phyloP scores from a whole-genome alignment of 2,329 filamentous ascomycete species.

The Leptographium procerum region DNA sequence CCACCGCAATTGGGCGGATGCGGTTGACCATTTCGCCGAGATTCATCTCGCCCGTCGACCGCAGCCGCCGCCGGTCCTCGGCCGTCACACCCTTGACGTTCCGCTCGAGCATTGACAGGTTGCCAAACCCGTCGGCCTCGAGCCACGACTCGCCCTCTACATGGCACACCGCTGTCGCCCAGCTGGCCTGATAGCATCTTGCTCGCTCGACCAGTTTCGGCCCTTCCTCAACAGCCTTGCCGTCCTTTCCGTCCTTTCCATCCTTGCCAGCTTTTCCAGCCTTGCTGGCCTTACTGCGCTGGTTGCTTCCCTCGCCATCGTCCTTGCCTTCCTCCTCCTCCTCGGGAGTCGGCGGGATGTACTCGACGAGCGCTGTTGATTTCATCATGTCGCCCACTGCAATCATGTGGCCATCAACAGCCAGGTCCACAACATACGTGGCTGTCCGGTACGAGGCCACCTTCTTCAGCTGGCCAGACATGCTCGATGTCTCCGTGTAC shows the following conservation, averaged over 20 bases:
- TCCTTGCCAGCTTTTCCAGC: not conserved
- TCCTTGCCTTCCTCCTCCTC: not conserved
- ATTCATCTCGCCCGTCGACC: slow-evolving; percentile 69
- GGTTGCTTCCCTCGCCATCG: slow-evolving; percentile 26
- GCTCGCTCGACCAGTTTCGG: slow-evolving; percentile 60
- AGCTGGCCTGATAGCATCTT: slow-evolving; percentile 69
- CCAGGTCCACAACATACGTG: slow-evolving; percentile 73
- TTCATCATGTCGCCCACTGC: slow-evolving; percentile 92
- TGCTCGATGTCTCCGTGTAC: slow-evolving; percentile 45
- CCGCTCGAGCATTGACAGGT: slow-evolving; percentile 67
- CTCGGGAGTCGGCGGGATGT: slow-evolving; percentile 34
- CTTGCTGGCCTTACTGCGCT: too few relatives aligned
- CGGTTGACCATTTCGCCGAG: slow-evolving; percentile 90
- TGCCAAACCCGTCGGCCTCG: slow-evolving; percentile 77
- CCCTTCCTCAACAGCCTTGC: not conserved
- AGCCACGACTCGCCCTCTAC: slow-evolving; percentile 67
- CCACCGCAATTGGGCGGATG: slow-evolving; percentile 64
- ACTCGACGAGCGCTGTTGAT: slow-evolving; percentile 70
- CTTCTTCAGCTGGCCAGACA: slow-evolving; percentile 50
- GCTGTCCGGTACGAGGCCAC: slow-evolving; percentile 68
- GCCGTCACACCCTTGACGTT: slow-evolving; percentile 62
- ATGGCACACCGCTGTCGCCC: slow-evolving; percentile 68
- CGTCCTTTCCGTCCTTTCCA: slow-evolving; percentile 21
- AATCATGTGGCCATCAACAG: slow-evolving; percentile 62
- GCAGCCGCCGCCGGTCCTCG: slow-evolving; percentile 60